Conservation (phyloP, 331 rosid species). For the Malus hybrid region DNA sequence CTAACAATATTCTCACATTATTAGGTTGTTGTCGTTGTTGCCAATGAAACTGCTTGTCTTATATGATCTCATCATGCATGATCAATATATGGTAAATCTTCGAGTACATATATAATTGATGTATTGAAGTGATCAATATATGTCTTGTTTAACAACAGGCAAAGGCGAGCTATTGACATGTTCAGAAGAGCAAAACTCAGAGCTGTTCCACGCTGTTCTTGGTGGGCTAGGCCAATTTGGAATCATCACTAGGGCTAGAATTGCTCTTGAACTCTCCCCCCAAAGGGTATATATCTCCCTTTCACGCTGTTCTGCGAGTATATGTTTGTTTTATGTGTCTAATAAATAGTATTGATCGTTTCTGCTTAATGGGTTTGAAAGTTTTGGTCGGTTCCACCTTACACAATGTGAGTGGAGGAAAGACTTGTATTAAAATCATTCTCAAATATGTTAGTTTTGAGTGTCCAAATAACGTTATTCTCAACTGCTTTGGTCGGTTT, state of each 20-base stretch:
- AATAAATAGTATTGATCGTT: too few species aligned
- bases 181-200: constrained; percentile 64
- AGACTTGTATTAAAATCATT: too few species aligned
- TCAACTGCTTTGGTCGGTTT: constrained; percentile 2
- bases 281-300: constrained; percentile 41
- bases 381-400: constrained; percentile 18
- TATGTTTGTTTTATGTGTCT: too few species aligned
- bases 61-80: not conserved
- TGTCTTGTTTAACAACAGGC: constrained; percentile 39
- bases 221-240: constrained; percentile 99
- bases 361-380: not conserved
- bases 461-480: too few species aligned
- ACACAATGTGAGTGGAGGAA: constrained; percentile 4
- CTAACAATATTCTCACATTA: constrained; percentile 14
- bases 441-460: too few species aligned
- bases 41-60: not conserved
- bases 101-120: too few species aligned
- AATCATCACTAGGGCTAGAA: constrained; percentile 85
- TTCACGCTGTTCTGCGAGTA: not conserved
- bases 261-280: constrained; percentile 84
- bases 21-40: constrained; percentile 2
- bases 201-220: constrained; percentile 78
- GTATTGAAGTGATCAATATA: not conserved
- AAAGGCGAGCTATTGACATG: constrained; percentile 82
- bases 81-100: not conserved